Evolutionary conservation across 179 eudicot genomes (phyloP), one percentile per base, ranked within the genome.

Genomic region (Beta macrorhiza): DNA sequence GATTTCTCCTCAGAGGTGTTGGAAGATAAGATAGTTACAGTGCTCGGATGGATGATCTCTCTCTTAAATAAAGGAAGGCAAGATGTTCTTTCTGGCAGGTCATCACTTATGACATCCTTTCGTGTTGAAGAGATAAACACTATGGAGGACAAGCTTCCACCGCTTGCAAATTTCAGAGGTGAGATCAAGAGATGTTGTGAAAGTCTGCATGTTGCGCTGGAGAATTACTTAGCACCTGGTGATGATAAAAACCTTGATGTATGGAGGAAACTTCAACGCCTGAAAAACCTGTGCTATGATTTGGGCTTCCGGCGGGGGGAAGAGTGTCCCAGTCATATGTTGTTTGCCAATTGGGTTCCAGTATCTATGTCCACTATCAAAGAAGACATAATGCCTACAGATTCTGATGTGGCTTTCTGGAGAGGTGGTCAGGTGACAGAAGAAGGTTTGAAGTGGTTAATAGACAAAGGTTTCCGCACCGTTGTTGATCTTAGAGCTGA

Each of bases 141-240:
- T 52, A 75, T 83, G 81, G 94, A 94, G 12, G 93, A 89, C 62
- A 86, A 81, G 80, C 93, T 91, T 85, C 97, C 98, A 2, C 99
- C 99, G 69, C 97, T 96, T 82, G 94, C 97, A 25, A 76, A 78
- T 79, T 96, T 96, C 76, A 91, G 98, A 82, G 81, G 93, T 69
- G 98, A 96, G 90, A 90, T 96, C 87, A 96, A 96, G 85, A 88
- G 98, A 77, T 94, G 93, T 67, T 96, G 99, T 78, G 98, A 96
- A 88, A 96, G 99, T 86, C 89, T 94, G 84, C 97, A 94, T 76
- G 92, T 92, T 67, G 98, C 98, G 80, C 89, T 96, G 74, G 99
- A 91, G 84, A 90, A 89, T 69, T 91, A 89, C 85, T 85, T 96
- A 82, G 84, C 81, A 19, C 92, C 89, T 64, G 93, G 85, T 37